phyloP scores from a whole-genome alignment of 1,284 basidiomycete species.

The Heterobasidion annosum region DNA sequence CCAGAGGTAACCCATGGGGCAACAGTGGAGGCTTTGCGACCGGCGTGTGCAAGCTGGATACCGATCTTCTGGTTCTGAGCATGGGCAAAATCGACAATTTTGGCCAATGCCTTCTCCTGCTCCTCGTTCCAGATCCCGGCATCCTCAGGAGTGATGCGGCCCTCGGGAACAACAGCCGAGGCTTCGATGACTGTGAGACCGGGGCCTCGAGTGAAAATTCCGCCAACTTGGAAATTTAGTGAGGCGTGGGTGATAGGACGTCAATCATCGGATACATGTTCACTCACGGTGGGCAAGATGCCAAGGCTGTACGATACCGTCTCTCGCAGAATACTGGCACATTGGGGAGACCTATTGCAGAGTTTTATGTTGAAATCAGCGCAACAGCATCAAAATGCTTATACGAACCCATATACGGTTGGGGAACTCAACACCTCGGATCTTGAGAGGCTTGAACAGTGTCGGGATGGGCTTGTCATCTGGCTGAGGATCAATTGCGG shows the following conservation, averaged over 20 bases:
- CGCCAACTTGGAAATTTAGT: conserved; percentile 22
- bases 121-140: conserved; percentile 66
- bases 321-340: conserved; percentile 66
- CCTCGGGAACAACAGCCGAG: conserved; percentile 67
- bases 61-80: conserved; percentile 55
- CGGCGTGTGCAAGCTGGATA: conserved; percentile 73
- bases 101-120: conserved; percentile 56
- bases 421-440: conserved; percentile 55
- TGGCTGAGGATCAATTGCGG: conserved; percentile 32
- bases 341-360: conserved; percentile 41
- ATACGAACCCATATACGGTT: conserved; percentile 50
- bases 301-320: conserved; percentile 64
- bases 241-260: background rate
- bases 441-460: conserved; percentile 57
- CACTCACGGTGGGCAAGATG: conserved; percentile 62
- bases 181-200: conserved; percentile 61
- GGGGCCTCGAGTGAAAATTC: conserved; percentile 46
- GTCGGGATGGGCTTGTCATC: conserved; percentile 36
- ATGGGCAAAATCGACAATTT: conserved; percentile 62
- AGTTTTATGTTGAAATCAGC: too few species aligned
- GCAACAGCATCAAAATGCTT: background rate
- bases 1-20: conserved; percentile 47
- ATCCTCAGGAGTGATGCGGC: conserved; percentile 66
- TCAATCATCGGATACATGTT: too few species aligned
- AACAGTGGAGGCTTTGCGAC: conserved; percentile 60